Percentiles rank a stretch among this genome's conserved stretches.
Conservation (phyloP, 164 flowering plant genomes). For the Magnolia sinica region DNA sequence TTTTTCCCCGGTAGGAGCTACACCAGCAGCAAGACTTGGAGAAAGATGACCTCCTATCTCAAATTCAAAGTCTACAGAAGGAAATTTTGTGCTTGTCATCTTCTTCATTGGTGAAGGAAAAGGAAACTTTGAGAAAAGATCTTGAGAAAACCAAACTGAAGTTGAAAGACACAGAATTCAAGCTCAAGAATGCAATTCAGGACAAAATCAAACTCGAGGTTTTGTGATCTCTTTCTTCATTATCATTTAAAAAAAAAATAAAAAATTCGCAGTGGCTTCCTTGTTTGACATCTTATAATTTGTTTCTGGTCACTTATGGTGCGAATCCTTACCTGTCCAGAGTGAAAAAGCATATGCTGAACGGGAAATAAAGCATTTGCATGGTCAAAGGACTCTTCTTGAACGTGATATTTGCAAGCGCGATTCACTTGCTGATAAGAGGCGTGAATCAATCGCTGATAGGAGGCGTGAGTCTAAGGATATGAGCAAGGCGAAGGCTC, state of each 20-base stretch:
- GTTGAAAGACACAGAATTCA: constrained; percentile 76
- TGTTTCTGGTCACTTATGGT: background rate
- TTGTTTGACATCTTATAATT: constrained; percentile 1
- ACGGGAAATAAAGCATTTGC: constrained; percentile 67
- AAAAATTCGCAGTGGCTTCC: too few species aligned
- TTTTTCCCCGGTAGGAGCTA: constrained; percentile 40
- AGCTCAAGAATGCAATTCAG: constrained; percentile 77
- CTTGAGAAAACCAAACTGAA: constrained; percentile 74
- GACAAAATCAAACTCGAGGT: constrained; percentile 96
- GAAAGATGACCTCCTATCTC: constrained; percentile 38
- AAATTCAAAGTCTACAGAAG: constrained; percentile 53
- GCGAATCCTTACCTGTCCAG: constrained; percentile 26
- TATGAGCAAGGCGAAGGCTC: constrained; percentile 40
- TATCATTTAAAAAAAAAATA: too few species aligned
- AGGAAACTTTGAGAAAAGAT: constrained; percentile 76
- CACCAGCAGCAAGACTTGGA: constrained; percentile 48
- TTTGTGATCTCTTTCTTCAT: background rate
- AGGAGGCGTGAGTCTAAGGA: constrained; percentile 46
- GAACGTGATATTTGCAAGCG: constrained; percentile 78
- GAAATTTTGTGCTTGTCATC: constrained; percentile 59
- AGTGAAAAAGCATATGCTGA: constrained; percentile 87
- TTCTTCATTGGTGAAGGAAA: constrained; percentile 62
- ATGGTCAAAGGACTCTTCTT: constrained; percentile 66
- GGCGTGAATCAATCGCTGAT: constrained; percentile 62
- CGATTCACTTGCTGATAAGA: constrained; percentile 59